Evolutionary conservation across 371 early-diverging fungal species (phyloP), one percentile per base, ranked within the genome.

Genomic region (Haplosporangium sp.): DNA sequence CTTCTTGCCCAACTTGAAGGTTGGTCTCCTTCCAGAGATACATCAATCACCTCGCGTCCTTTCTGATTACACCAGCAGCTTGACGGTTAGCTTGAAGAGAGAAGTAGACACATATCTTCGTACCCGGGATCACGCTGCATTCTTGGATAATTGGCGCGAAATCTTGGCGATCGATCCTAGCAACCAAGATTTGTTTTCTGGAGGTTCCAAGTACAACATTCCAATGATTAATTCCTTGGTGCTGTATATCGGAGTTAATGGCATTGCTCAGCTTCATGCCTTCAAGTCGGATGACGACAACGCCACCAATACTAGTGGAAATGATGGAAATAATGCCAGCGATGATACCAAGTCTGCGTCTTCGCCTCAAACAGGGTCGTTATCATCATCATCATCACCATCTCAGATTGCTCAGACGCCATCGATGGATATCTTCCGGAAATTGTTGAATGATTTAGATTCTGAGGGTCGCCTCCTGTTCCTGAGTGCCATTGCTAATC

Each of bases 401-500:
- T 82, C 82, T 34, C 87, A 87, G 7, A 89, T 91, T 61, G 89
- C 94, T 15, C 93, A 93, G 82, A 92, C 92, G 10, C 87, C 90
- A 27, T 90, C 94, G 15, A 92, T 95, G 86, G 95, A 96, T 68
- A 91, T 97, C 55, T 95, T 94, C 85, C 92, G 94, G 81, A 88
- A 91, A 47, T 82, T 98, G 45, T 84, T 96, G 42, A 86, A 73
- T 34, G 93, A 92, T 64, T 82, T 96, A 61, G 96, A 96, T 71
- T 84, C 93, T 1, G 97, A 98, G 87, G 94, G 96, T 9, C 93
- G 97, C 11, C 97, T 97, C 72, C 82, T 94, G 68, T 89, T 98
- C 74, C 79, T 98, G 71, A 94, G 91, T 72, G 95, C 97, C 6
- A 94, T 98, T 70, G 96, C 97, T 61, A 98, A 98, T 85, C 99